phyloP scores from a whole-genome alignment of 2,329 filamentous ascomycete genomes.

The Aspergillus ruber region DNA sequence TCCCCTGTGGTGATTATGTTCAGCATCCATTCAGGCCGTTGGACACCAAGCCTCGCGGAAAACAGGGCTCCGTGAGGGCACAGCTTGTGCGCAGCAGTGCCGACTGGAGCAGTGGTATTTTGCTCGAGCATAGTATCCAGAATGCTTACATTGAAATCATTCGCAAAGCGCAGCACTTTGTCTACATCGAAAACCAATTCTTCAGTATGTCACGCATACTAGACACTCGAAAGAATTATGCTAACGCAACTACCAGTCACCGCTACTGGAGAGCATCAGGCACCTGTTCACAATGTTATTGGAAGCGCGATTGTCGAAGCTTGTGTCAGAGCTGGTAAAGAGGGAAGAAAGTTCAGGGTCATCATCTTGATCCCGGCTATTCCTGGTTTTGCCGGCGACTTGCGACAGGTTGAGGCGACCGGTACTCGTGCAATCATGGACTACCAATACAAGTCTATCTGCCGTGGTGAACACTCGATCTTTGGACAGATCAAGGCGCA shows the following conservation, averaged over 20 bases:
- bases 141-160: constrained; percentile 85
- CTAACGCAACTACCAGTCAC: constrained; percentile 50
- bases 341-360: constrained; percentile 79
- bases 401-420: constrained; percentile 72
- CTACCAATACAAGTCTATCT: constrained; percentile 95
- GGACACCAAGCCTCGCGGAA: constrained; percentile 55
- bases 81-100: constrained; percentile 85
- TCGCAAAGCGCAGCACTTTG: constrained; percentile 77
- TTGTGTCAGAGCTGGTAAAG: constrained; percentile 70
- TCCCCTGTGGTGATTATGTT: constrained; percentile 81
- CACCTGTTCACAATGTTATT: constrained; percentile 79
- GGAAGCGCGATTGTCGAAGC: constrained; percentile 88
- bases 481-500: constrained; percentile 67
- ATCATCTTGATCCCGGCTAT: constrained; percentile 88
- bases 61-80: constrained; percentile 68
- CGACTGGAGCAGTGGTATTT: constrained; percentile 90
- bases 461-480: constrained; percentile 84
- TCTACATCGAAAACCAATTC: constrained; percentile 99
- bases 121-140: constrained; percentile 75
- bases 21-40: constrained; percentile 70
- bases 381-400: constrained; percentile 87
- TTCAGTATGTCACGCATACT: constrained; percentile 56
- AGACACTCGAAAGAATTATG: not conserved
- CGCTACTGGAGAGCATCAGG: constrained; percentile 80
- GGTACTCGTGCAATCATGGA: constrained; percentile 96